phyloP scores from a whole-genome alignment of 1,284 basidiomycete genomes.

The Ceratobasidium sp. region DNA sequence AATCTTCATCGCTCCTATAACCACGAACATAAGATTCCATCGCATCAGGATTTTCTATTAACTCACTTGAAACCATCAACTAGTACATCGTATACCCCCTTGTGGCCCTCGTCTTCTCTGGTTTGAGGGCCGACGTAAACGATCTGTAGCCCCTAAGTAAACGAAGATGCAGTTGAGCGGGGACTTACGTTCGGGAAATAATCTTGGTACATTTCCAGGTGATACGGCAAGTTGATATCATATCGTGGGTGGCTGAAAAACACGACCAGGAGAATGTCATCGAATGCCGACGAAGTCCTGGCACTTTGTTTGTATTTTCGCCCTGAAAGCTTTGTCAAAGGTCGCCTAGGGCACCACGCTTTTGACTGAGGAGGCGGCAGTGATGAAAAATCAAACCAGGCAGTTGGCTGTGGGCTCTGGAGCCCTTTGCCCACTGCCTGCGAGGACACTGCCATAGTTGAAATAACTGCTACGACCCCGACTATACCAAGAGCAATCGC shows the following conservation, averaged over 20 bases:
- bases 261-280: constrained; percentile 60
- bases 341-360: constrained; percentile 38
- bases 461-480: constrained; percentile 9
- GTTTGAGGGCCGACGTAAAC: constrained; percentile 62
- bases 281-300: constrained; percentile 53
- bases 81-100: constrained; percentile 63
- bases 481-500: constrained; percentile 27
- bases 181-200: constrained; percentile 63
- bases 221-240: constrained; percentile 61
- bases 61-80: constrained; percentile 59
- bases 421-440: constrained; percentile 23
- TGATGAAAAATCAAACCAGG: constrained; percentile 37
- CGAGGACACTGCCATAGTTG: constrained; percentile 28
- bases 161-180: background rate
- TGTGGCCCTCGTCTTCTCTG: constrained; percentile 63
- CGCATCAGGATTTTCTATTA: background rate
- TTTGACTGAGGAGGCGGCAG: constrained; percentile 31
- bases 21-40: background rate
- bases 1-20: constrained; percentile 38
- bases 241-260: constrained; percentile 66
- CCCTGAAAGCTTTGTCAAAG: constrained; percentile 33
- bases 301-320: constrained; percentile 4
- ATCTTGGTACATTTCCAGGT: constrained; percentile 60
- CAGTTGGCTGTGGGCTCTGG: constrained; percentile 31
- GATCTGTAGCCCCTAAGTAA: constrained; percentile 54